Conservation (phyloP, 2,329 filamentous ascomycete species). For the Hortaea werneckii region DNA sequence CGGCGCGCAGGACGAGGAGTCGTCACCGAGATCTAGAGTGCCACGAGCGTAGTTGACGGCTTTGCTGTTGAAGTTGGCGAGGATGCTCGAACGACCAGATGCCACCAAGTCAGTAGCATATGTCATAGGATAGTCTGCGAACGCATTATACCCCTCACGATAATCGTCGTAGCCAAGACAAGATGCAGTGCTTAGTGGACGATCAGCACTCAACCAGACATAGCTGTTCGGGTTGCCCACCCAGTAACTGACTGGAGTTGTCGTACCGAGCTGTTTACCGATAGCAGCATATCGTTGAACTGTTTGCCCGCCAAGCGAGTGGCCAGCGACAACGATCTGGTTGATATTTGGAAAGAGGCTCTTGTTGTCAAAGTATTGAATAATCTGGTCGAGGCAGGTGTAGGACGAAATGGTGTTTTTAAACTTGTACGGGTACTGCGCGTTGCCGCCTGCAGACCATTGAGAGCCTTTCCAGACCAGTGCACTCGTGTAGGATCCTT, state of each 20-base stretch:
- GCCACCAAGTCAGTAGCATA: conserved; percentile 21
- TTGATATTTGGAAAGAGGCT: conserved; percentile 26
- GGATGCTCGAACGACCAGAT: conserved; percentile 20
- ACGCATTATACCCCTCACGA: conserved; percentile 26
- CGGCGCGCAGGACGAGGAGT: conserved; percentile 24
- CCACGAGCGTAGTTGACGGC: conserved; percentile 27
- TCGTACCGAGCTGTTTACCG: conserved; percentile 16
- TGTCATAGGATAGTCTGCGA: conserved; percentile 23
- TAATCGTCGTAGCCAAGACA: conserved; percentile 27
- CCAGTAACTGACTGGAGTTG: conserved; percentile 23
- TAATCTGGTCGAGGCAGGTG: conserved; percentile 26
- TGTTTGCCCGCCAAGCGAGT: conserved; percentile 27
- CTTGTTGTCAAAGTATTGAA: conserved; percentile 26
- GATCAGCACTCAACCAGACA: conserved; percentile 22
- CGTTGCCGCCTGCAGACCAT: conserved; percentile 26
- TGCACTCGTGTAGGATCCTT: conserved; percentile 23
- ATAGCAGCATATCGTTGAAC: conserved; percentile 27
- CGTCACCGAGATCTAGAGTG: conserved; percentile 25
- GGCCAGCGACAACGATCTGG: conserved; percentile 28
- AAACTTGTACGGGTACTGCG: conserved; percentile 21
- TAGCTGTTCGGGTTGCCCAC: conserved; percentile 28
- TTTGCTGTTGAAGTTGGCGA: conserved; percentile 25
- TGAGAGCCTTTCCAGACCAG: conserved; percentile 27
- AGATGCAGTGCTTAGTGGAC: conserved; percentile 20
- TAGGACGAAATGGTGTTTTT: conserved; percentile 22